Evolutionary conservation across 345 rosid genomes (phyloP).

Genomic region (Aquilaria yunnanensis): DNA sequence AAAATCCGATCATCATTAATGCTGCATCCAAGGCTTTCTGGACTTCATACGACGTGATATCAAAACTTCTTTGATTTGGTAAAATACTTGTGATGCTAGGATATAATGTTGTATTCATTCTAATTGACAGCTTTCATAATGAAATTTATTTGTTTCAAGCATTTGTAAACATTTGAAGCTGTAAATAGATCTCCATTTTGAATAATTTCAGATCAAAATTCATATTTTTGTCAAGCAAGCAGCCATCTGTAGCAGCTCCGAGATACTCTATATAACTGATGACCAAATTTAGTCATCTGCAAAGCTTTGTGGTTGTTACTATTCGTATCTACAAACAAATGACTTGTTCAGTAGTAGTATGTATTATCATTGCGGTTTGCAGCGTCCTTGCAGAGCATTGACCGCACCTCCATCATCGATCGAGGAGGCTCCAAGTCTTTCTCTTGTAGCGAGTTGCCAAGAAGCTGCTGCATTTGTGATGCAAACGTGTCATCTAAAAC

Average conservation of each 20-base stretch:
- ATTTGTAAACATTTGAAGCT: too few species aligned
- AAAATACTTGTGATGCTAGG: constrained; percentile 3
- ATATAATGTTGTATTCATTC: constrained; percentile 18
- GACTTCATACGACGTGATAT: constrained; percentile 78
- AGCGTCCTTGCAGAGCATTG: constrained; percentile 89
- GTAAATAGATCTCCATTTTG: too few species aligned
- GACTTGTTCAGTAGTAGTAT: constrained; percentile 42
- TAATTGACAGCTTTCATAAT: background rate
- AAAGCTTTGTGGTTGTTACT: background rate
- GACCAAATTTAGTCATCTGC: constrained; percentile 5
- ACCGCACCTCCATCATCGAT: constrained; percentile 83
- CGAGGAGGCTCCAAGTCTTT: constrained; percentile 93
- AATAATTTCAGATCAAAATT: too few species aligned
- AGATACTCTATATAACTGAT: background rate
- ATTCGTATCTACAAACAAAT: background rate
- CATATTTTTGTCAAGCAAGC: background rate
- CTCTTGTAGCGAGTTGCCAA: constrained; percentile 74
- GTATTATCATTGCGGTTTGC: constrained; percentile 59
- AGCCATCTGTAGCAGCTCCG: background rate
- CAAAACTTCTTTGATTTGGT: constrained; percentile 65
- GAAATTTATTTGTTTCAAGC: too few species aligned
- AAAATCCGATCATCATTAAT: constrained; percentile 71
- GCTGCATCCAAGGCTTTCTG: constrained; percentile 85
- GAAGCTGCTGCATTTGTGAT: constrained; percentile 90
- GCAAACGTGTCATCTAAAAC: constrained; percentile 89